These are phyloP conservation scores for Ilex paraguariensis DNA, from an alignment of 305 asterid genomes.

Conservation along the genomic window DNA sequence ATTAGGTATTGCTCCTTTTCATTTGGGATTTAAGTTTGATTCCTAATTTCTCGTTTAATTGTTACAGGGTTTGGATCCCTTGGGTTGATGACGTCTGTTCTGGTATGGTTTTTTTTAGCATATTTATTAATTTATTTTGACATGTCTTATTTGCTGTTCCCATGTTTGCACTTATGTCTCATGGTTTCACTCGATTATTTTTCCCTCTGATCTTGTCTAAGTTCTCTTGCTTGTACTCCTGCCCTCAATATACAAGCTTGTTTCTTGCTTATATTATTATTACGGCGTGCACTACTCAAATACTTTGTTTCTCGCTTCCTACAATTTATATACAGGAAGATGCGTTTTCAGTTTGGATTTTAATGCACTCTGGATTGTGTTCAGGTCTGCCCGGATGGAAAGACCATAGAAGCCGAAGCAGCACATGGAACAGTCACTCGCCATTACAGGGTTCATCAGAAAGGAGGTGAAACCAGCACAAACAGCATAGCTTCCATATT, in stretches of 20 bases:
- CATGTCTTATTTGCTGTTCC: neutral
- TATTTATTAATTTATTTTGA: conserved; percentile 1
- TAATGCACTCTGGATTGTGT: conserved; percentile 20
- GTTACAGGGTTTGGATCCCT: conserved; percentile 89
- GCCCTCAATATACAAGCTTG: neutral
- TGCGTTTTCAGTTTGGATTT: neutral
- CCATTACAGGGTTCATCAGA: conserved; percentile 92
- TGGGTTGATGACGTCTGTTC: conserved; percentile 92
- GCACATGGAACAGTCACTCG: conserved; percentile 99
- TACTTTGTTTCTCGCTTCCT: too few relatives aligned
- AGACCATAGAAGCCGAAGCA: conserved; percentile 99
- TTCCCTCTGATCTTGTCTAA: neutral
- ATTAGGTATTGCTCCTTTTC: neutral
- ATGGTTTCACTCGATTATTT: neutral
- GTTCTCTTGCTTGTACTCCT: too few relatives aligned
- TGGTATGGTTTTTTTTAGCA: conserved; percentile 42
- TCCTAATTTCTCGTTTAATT: conserved; percentile 5
- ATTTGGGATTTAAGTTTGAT: conserved; percentile 8
- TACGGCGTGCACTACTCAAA: too few relatives aligned
- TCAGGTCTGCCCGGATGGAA: conserved; percentile 97
- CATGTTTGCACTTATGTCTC: neutral
- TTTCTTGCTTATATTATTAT: neutral
- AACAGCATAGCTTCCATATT: conserved; percentile 97
- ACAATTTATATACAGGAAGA: neutral
- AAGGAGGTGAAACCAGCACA: conserved; percentile 99